These are phyloP conservation scores for Pseudopyricularia javanii DNA, from an alignment of 2,329 filamentous ascomycete species.

Conservation along the genomic window DNA sequence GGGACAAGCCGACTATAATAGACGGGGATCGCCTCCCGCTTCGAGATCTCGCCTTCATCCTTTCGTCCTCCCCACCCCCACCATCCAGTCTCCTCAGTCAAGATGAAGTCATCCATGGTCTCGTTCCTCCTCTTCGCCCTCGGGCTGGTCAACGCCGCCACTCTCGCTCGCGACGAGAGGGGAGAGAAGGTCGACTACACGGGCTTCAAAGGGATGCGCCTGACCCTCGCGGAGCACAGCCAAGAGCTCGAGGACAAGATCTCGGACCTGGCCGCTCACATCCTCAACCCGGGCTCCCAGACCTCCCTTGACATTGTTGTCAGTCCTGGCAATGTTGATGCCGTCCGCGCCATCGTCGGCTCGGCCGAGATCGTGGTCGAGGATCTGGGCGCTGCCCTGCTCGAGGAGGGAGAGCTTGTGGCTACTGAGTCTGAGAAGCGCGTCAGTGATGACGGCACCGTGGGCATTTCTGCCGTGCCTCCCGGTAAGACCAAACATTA, in stretches of 20 bases:
- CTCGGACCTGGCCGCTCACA: neutral
- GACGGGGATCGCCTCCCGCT: neutral
- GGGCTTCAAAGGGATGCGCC: neutral
- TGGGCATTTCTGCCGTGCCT: neutral
- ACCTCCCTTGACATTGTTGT: slow-evolving; percentile 1
- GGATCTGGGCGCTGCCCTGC: neutral
- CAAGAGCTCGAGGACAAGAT: slow-evolving; percentile 2
- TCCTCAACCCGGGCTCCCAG: slow-evolving; percentile 2
- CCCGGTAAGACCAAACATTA: neutral
- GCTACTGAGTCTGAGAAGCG: neutral
- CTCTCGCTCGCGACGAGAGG: neutral
- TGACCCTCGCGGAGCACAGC: slow-evolving; percentile 1
- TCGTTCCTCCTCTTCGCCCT: slow-evolving; percentile 1
- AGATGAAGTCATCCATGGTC: neutral
- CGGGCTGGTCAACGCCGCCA: slow-evolving; percentile 1
- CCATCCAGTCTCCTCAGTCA: neutral
- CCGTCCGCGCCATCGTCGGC: neutral
- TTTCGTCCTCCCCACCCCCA: neutral
- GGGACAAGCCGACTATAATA: neutral
- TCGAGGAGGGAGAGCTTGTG: neutral
- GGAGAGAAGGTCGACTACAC: slow-evolving; percentile 1
- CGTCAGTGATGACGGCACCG: neutral
- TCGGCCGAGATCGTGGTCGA: neutral
- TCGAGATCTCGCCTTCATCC: neutral
- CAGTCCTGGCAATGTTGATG: neutral